Evolutionary conservation across 371 early-diverging fungal species (phyloP), one percentile per base, ranked within the genome.

Genomic region (Mortierella sp.): DNA sequence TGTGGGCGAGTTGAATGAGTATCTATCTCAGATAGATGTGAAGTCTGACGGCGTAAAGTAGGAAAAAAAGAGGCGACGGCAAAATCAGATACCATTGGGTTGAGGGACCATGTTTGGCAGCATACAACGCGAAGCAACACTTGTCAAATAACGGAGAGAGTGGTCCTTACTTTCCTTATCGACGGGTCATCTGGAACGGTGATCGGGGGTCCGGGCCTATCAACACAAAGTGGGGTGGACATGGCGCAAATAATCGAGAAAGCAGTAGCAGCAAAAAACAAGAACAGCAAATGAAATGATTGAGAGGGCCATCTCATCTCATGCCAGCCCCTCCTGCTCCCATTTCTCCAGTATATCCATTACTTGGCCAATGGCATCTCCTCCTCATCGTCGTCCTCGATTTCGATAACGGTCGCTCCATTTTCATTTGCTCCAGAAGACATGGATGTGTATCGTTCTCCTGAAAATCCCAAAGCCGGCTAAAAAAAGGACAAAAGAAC

Each of bases 181-280:
- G 37, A 61, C 19, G 67, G 6, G 67, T 37, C 37, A 2, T 64
- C 67, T 64, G 8, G 5, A 28, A 31, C 19, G 8, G 6, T 2
- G 34, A 21, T 24, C 37, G 67, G 67, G 21, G 50, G 50, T 64
- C 24, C 67, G 21, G 67, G 67, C 24, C 67, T 64, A 64, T 64
- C 67, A 64, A 64, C 67, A 37, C 67, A 64, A 64, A 64, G 67
- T 50, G 61, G 31, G 40, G 21, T 34, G 67, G 67, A 64, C 67
- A 64, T 24, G 37, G 24, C 67, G 19, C 37, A 64, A 34, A 40
- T 21, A 64, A 37, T 64, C 67, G 67, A 37, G 21, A 59, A 64
- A 64, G 37, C 19, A 61, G 28, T 31, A 61, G 28, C 31, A 31
- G 61, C 34, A 61, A 61, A 61, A 57, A 57, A 57, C 57, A 57